phyloP scores from a whole-genome alignment of 495 filamentous ascomycete species.

The Cenococcum geophilum region DNA sequence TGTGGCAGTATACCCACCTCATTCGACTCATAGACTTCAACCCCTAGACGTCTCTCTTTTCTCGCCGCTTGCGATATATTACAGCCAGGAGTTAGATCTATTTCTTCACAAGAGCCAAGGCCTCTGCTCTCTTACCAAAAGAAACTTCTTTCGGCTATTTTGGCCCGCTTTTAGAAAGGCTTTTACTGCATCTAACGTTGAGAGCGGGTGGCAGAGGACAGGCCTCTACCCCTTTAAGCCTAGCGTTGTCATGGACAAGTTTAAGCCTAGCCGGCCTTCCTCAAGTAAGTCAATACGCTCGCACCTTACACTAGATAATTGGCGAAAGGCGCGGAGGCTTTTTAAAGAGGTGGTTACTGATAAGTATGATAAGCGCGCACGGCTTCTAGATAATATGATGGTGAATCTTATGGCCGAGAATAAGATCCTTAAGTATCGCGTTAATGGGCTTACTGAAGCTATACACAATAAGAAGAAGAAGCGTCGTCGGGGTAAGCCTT shows the following conservation, averaged over 20 bases:
- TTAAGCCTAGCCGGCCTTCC: too few relatives aligned
- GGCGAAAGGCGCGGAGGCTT: too few relatives aligned
- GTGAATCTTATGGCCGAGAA: too few relatives aligned
- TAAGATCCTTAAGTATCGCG: too few relatives aligned
- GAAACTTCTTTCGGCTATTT: constrained; percentile 5
- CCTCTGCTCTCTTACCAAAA: background rate
- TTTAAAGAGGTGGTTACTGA: too few relatives aligned
- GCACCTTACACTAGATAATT: too few relatives aligned
- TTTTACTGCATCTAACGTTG: background rate
- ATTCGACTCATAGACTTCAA: constrained; percentile 25
- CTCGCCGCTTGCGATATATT: constrained; percentile 1
- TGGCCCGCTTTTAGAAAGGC: background rate
- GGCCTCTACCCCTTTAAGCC: background rate
- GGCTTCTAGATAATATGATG: too few relatives aligned
- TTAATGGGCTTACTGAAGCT: too few relatives aligned
- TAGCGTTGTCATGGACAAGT: background rate
- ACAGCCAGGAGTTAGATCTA: background rate
- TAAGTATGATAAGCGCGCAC: too few relatives aligned
- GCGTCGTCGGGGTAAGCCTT: too few relatives aligned
- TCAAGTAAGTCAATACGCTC: too few relatives aligned
- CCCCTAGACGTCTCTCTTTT: constrained; percentile 24
- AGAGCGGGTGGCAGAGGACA: background rate
- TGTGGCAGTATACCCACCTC: constrained; percentile 11
- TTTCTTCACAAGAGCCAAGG: background rate
- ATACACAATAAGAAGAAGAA: too few relatives aligned